A percentile compares a stretch with the other conserved stretches of the same genome.
Evolutionary conservation across 345 rosid genomes (phyloP).

Genomic region (Lepidium aucheri): DNA sequence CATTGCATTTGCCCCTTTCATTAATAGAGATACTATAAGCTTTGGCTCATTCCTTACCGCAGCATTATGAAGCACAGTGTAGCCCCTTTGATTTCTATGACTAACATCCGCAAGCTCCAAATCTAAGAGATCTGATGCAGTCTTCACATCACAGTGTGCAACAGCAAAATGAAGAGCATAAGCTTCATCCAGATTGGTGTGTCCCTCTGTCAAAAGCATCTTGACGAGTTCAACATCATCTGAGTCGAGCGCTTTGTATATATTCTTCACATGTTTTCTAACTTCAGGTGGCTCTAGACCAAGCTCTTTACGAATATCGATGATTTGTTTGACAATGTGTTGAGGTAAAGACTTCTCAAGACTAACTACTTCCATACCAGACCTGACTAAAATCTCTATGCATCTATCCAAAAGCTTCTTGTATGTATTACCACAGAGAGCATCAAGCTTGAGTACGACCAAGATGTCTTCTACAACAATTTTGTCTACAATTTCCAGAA

Average conservation of each 20-base stretch:
- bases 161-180: conserved; percentile 81
- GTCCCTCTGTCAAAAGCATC: conserved; percentile 64
- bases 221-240: conserved; percentile 83
- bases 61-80: conserved; percentile 70
- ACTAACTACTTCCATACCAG: conserved; percentile 47
- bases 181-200: conserved; percentile 58
- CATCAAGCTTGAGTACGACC: conserved; percentile 48
- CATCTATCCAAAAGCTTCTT: conserved; percentile 44
- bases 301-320: conserved; percentile 32
- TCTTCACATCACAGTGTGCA: conserved; percentile 67
- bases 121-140: conserved; percentile 66
- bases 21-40: conserved; percentile 59
- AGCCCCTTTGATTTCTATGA: conserved; percentile 50
- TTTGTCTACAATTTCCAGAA: conserved; percentile 56
- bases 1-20: conserved; percentile 64
- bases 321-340: conserved; percentile 40
- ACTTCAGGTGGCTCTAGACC: conserved; percentile 31
- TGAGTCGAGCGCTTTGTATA: conserved; percentile 70
- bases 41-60: conserved; percentile 78
- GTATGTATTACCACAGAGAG: conserved; percentile 45
- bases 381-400: conserved; percentile 44
- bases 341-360: conserved; percentile 62
- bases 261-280: conserved; percentile 53
- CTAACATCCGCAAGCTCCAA: conserved; percentile 66
- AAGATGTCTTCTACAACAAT: conserved; percentile 51